Conservation (phyloP, 2,329 filamentous ascomycete genomes). For the Fusarium buharicum region DNA sequence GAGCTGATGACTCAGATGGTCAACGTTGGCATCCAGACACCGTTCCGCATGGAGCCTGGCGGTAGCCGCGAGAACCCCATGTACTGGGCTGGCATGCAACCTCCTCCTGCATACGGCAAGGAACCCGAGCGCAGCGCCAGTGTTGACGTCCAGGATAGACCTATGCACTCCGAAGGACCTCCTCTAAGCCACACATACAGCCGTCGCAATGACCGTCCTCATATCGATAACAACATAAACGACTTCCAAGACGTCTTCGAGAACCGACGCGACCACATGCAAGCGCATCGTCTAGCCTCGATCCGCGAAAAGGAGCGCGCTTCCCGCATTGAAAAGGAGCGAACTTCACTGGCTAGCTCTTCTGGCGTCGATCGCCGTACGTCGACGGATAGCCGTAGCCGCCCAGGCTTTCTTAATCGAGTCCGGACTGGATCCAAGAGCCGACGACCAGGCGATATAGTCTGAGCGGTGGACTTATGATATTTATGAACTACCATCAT, state of each 20-base stretch:
- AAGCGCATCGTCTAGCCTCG: conserved; percentile 51
- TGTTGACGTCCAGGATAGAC: conserved; percentile 22
- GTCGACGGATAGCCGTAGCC: conserved; percentile 45
- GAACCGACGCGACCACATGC: conserved; percentile 52
- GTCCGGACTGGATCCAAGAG: conserved; percentile 47
- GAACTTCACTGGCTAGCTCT: conserved; percentile 44
- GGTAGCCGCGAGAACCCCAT: conserved; percentile 75
- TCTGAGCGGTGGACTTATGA: conserved; percentile 38
- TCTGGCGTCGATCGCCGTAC: conserved; percentile 43
- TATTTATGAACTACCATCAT: conserved; percentile 29
- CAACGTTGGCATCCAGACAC: conserved; percentile 85
- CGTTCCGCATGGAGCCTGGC: conserved; percentile 69
- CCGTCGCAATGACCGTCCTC: conserved; percentile 39
- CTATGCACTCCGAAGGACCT: conserved; percentile 26
- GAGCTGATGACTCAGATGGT: conserved; percentile 89
- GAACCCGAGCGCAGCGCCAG: conserved; percentile 31
- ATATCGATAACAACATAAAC: conserved; percentile 51
- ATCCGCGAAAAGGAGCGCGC: conserved; percentile 53
- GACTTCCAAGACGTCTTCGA: conserved; percentile 61
- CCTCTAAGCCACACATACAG: conserved; percentile 33
- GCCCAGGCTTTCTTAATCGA: conserved; percentile 47
- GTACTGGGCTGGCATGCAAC: conserved; percentile 57
- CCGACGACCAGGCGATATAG: conserved; percentile 42
- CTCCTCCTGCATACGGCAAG: conserved; percentile 51
- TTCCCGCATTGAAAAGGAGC: conserved; percentile 43